A percentile compares a stretch with the other conserved stretches of the same genome.
phyloP scores from a whole-genome alignment of 2,329 filamentous ascomycete genomes.

The Cladosporium sp. region DNA sequence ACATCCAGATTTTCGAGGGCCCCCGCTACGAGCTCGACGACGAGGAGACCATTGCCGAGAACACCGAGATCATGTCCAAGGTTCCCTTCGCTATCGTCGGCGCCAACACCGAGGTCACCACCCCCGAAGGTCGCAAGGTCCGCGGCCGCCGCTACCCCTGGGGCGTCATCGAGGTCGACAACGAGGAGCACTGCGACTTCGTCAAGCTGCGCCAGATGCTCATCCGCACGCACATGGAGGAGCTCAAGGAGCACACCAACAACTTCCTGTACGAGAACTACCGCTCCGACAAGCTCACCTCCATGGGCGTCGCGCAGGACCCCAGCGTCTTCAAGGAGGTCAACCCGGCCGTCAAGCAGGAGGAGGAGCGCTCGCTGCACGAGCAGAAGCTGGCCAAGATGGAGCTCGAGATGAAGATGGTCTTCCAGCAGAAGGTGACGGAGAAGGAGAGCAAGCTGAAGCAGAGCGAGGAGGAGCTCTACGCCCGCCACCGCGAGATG shows the following conservation, averaged over 20 bases:
- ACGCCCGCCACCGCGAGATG: slow-evolving; percentile 98
- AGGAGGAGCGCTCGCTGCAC: slow-evolving; percentile 95
- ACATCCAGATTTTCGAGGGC: slow-evolving; percentile 97
- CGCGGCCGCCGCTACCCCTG: slow-evolving; percentile 94
- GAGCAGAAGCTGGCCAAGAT: slow-evolving; percentile 99
- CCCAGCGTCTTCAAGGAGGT: slow-evolving; percentile 99
- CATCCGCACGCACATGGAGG: slow-evolving; percentile 99
- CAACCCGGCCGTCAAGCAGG: slow-evolving; percentile 99
- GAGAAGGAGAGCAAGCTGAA: slow-evolving; percentile 99
- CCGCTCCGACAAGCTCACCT: slow-evolving; percentile 97
- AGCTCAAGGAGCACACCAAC: slow-evolving; percentile 99
- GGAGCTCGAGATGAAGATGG: slow-evolving; percentile 99
- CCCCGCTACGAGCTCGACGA: slow-evolving; percentile 98
- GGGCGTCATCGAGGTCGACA: slow-evolving; percentile 98
- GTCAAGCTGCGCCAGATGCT: slow-evolving; percentile 99
- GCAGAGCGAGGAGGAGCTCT: slow-evolving; percentile 98
- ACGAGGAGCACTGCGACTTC: slow-evolving; percentile 99
- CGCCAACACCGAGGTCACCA: slow-evolving; percentile 89
- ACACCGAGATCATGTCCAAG: slow-evolving; percentile 99
- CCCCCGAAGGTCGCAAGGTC: slow-evolving; percentile 87
- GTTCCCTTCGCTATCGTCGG: slow-evolving; percentile 97
- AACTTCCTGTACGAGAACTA: slow-evolving; percentile 99
- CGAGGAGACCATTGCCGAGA: slow-evolving; percentile 98
- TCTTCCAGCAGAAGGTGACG: slow-evolving; percentile 99
- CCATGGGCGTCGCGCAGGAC: slow-evolving; percentile 97